These are phyloP conservation scores for Aspergillus hiratsukae DNA, from an alignment of 2,329 filamentous ascomycete genomes.

Conservation along the genomic window DNA sequence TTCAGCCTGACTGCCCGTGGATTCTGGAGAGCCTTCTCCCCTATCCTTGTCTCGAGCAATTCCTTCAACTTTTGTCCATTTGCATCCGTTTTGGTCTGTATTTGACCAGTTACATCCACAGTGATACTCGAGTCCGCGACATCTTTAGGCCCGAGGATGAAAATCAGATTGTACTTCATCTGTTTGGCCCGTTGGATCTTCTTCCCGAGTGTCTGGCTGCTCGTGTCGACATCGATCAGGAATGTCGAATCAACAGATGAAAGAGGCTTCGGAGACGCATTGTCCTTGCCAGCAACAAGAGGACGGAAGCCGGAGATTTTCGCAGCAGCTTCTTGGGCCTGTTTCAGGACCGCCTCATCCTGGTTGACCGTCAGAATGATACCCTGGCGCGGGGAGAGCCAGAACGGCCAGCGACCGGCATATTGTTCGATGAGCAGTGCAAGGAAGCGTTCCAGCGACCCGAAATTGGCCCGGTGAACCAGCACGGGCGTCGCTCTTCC, in stretches of 20 bases:
- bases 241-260: conserved; percentile 57
- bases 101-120: conserved; percentile 38
- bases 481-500: conserved; percentile 69
- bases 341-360: conserved; percentile 42
- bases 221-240: conserved; percentile 66
- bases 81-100: conserved; percentile 37
- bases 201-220: conserved; percentile 57
- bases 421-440: conserved; percentile 81
- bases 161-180: conserved; percentile 68
- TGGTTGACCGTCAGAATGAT: conserved; percentile 69
- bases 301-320: conserved; percentile 43
- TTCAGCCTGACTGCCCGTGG: conserved; percentile 33
- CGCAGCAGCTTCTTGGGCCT: conserved; percentile 48
- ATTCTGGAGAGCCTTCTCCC: conserved; percentile 26
- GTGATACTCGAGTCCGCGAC: conserved; percentile 54
- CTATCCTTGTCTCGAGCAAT: conserved; percentile 22
- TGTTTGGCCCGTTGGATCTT: conserved; percentile 69
- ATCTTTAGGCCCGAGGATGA: conserved; percentile 67
- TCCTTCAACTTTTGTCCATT: conserved; percentile 23
- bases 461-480: conserved; percentile 79
- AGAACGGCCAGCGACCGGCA: conserved; percentile 77
- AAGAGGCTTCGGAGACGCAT: conserved; percentile 31
- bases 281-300: conserved; percentile 19
- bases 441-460: conserved; percentile 79
- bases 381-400: conserved; percentile 76